A percentile compares a stretch with the other conserved stretches of the same genome.
phyloP scores from a whole-genome alignment of 2,329 filamentous ascomycete genomes.

The Aspergillus eucalypticola region DNA sequence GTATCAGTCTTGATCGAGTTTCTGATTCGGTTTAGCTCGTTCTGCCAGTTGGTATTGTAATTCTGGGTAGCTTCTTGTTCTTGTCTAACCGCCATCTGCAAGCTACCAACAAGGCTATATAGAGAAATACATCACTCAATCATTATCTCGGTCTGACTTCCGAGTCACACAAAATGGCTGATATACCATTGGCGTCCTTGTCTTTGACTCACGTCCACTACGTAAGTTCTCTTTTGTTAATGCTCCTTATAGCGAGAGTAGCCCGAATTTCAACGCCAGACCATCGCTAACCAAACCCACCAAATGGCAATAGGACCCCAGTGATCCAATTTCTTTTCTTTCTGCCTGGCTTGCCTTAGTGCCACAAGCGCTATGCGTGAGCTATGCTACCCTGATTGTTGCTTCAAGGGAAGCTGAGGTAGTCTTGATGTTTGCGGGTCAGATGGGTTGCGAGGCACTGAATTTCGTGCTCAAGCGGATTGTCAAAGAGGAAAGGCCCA shows the following conservation, averaged over 20 bases:
- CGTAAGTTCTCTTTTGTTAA: constrained; percentile 56
- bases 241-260: not conserved
- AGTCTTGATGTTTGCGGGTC: constrained; percentile 83
- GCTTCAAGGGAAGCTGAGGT: constrained; percentile 89
- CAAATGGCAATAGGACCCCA: constrained; percentile 67
- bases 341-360: constrained; percentile 94
- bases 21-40: not conserved
- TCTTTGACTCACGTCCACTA: constrained; percentile 97
- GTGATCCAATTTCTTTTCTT: constrained; percentile 78
- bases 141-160: not conserved
- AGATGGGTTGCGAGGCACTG: constrained; percentile 85
- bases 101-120: not conserved
- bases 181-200: constrained; percentile 73
- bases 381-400: constrained; percentile 88
- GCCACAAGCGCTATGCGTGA: constrained; percentile 85
- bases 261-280: not conserved
- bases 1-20: not conserved
- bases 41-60: not conserved
- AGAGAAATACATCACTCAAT: not conserved
- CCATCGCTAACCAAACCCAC: constrained; percentile 6
- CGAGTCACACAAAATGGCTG: constrained; percentile 26
- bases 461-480: constrained; percentile 88
- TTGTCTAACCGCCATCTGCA: not conserved
- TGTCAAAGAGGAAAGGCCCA: constrained; percentile 88
- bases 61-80: not conserved